phyloP scores from a whole-genome alignment of 208 protist species.

The Plasmodiophora brassicae region DNA sequence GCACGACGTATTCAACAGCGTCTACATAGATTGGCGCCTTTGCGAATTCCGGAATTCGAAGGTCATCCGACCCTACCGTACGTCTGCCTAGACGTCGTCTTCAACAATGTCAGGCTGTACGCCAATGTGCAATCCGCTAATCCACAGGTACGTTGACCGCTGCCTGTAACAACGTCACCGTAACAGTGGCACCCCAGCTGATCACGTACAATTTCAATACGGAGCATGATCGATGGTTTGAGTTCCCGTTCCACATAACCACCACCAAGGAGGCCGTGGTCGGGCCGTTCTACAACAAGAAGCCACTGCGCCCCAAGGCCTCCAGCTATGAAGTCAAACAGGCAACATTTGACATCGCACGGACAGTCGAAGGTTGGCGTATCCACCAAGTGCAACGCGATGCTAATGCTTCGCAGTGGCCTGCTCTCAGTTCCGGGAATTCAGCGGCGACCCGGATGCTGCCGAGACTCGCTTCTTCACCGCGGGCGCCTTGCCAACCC shows the following conservation, averaged over 20 bases:
- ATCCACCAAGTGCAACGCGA: neutral
- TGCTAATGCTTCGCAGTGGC: neutral
- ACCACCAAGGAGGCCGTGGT: neutral
- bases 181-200: neutral
- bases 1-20: too few species aligned
- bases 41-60: neutral
- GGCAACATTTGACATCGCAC: neutral
- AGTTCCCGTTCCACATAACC: constrained; percentile 11
- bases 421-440: neutral
- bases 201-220: constrained; percentile 24
- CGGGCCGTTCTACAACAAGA: constrained; percentile 27
- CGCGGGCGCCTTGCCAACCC: neutral
- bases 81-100: neutral
- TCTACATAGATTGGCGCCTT: neutral
- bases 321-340: neutral
- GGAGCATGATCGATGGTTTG: neutral
- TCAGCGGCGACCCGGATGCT: neutral
- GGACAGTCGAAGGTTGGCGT: neutral
- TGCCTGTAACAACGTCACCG: neutral
- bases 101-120: neutral
- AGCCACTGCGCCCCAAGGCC: neutral
- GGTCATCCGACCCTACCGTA: neutral
- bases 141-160: neutral
- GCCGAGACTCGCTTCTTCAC: constrained; percentile 8
- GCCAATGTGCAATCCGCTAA: neutral